Conservation (phyloP, 2,329 filamentous ascomycete species). For the Drechmeria coniospora region DNA sequence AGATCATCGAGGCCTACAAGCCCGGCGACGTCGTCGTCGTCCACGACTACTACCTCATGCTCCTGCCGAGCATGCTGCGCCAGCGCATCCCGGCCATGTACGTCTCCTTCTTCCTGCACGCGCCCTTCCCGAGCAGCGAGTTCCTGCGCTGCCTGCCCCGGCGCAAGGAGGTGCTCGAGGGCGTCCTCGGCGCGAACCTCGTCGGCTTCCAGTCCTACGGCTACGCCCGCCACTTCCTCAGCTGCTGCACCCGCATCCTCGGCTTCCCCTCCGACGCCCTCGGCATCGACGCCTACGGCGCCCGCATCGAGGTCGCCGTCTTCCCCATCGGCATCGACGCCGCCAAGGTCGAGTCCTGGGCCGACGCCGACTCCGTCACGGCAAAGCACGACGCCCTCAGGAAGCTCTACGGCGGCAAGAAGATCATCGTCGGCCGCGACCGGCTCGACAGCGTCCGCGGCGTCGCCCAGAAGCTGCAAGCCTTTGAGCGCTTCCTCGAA, state of each 20-base stretch:
- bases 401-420: constrained; percentile 72
- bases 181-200: constrained; percentile 80
- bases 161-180: constrained; percentile 80
- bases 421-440: constrained; percentile 88
- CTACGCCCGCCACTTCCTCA: constrained; percentile 87
- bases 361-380: constrained; percentile 55
- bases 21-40: constrained; percentile 86
- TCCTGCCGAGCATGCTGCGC: constrained; percentile 76
- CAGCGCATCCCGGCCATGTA: constrained; percentile 80
- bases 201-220: constrained; percentile 92
- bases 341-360: constrained; percentile 57
- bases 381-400: constrained; percentile 59
- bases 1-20: constrained; percentile 77
- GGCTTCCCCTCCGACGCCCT: constrained; percentile 77
- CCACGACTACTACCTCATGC: constrained; percentile 86
- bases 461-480: constrained; percentile 89
- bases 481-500: constrained; percentile 84
- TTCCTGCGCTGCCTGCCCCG: constrained; percentile 80
- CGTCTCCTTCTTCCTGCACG: constrained; percentile 87
- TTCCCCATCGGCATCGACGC: constrained; percentile 93
- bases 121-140: constrained; percentile 91
- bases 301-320: constrained; percentile 78
- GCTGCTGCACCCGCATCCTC: constrained; percentile 80
- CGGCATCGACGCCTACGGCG: constrained; percentile 78
- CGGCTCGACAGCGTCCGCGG: constrained; percentile 86